phyloP scores from a whole-genome alignment of 441 rosid genomes.

The Adansonia grandidieri region DNA sequence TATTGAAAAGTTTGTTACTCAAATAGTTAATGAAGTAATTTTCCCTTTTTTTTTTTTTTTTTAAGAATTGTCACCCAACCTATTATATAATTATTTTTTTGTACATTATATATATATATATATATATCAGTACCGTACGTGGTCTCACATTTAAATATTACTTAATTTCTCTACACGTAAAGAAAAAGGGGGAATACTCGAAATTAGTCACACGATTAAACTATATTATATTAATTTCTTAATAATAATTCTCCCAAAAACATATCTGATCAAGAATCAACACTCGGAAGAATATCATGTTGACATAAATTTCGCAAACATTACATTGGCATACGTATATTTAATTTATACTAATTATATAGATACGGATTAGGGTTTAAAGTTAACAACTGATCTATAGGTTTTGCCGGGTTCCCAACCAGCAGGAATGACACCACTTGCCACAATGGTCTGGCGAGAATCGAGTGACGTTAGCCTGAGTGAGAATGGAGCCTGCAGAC shows the following conservation, averaged over 20 bases:
- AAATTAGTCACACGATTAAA: not conserved
- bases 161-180: too few species aligned
- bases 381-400: slow-evolving; percentile 61
- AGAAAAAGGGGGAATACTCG: not conserved
- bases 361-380: slow-evolving; percentile 17
- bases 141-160: too few species aligned
- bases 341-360: not conserved
- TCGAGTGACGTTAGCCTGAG: slow-evolving; percentile 51
- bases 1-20: too few species aligned
- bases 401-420: slow-evolving; percentile 61
- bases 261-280: not conserved
- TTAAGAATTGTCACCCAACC: too few species aligned
- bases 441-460: slow-evolving; percentile 49
- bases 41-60: too few species aligned
- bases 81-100: too few species aligned
- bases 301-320: not conserved
- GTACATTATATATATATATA: too few species aligned
- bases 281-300: not conserved
- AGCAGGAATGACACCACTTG: slow-evolving; percentile 59
- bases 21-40: too few species aligned
- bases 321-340: not conserved
- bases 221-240: not conserved
- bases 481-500: slow-evolving; percentile 60
- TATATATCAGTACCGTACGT: too few species aligned
- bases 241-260: not conserved